phyloP scores from a whole-genome alignment of 1,284 basidiomycete genomes.

The Mycena citricolor region DNA sequence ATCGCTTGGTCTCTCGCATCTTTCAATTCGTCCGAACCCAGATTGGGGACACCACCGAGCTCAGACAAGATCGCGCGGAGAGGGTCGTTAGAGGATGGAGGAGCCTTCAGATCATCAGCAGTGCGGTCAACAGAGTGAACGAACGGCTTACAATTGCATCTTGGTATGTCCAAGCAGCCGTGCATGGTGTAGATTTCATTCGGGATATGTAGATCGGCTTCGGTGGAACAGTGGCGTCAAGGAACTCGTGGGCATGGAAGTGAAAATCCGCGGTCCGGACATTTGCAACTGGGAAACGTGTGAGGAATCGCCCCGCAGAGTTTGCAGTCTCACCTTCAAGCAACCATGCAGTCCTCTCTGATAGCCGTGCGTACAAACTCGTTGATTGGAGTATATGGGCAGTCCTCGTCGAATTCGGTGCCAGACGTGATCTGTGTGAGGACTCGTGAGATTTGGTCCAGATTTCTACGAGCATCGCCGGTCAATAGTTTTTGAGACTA shows the following conservation, averaged over 20 bases:
- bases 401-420: conserved; percentile 76
- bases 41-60: conserved; percentile 84
- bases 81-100: conserved; percentile 73
- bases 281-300: conserved; percentile 73
- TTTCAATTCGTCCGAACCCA: conserved; percentile 79
- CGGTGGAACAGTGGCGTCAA: conserved; percentile 90
- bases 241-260: conserved; percentile 93
- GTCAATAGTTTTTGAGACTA: conserved; percentile 78
- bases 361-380: conserved; percentile 81
- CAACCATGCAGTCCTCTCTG: conserved; percentile 75
- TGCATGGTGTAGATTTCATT: conserved; percentile 97
- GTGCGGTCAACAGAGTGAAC: no score
- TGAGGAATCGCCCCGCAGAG: conserved; percentile 14
- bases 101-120: no score
- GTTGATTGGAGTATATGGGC: conserved; percentile 87
- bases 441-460: conserved; percentile 88
- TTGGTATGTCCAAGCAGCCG: conserved; percentile 74
- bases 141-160: conserved; percentile 61
- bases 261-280: conserved; percentile 89
- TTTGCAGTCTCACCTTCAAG: conserved; percentile 61
- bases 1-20: conserved; percentile 82
- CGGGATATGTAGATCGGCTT: conserved; percentile 96
- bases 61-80: conserved; percentile 81
- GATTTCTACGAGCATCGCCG: conserved; percentile 82
- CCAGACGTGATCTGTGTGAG: conserved; percentile 86